These are phyloP conservation scores for Zasmidium cellare DNA, from an alignment of 2,329 filamentous ascomycete genomes.

Conservation along the genomic window DNA sequence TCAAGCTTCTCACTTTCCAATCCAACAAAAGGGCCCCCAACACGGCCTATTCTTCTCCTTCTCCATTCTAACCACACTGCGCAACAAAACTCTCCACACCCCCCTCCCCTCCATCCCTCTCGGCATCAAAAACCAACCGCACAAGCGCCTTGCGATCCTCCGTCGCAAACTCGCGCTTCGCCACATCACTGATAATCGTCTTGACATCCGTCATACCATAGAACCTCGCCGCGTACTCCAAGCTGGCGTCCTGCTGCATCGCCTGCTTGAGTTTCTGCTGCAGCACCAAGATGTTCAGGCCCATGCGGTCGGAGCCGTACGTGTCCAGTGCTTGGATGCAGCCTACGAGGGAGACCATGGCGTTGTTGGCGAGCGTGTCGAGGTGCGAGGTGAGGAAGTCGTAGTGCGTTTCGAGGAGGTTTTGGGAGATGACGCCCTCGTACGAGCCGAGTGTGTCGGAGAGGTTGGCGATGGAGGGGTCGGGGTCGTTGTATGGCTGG, in stretches of 20 bases:
- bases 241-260: constrained; percentile 67
- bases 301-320: constrained; percentile 81
- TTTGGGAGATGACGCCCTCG: constrained; percentile 75
- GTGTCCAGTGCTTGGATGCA: constrained; percentile 80
- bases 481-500: constrained; percentile 73
- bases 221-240: constrained; percentile 65
- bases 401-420: constrained; percentile 68
- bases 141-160: constrained; percentile 44
- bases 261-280: constrained; percentile 94
- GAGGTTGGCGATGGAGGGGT: constrained; percentile 76
- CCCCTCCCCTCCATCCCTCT: constrained; percentile 25
- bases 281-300: constrained; percentile 89
- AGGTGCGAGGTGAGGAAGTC: constrained; percentile 75
- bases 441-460: constrained; percentile 84
- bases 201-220: constrained; percentile 63
- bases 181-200: constrained; percentile 38
- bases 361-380: constrained; percentile 73
- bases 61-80: constrained; percentile 15
- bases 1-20: too few species aligned
- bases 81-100: constrained; percentile 25
- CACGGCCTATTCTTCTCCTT: too few species aligned
- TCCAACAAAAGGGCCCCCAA: too few species aligned
- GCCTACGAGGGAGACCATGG: constrained; percentile 69
- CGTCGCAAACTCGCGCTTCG: constrained; percentile 34
- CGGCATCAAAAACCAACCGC: constrained; percentile 35